Conservation (phyloP, 495 filamentous ascomycete species). For the Extremus antarcticus region DNA sequence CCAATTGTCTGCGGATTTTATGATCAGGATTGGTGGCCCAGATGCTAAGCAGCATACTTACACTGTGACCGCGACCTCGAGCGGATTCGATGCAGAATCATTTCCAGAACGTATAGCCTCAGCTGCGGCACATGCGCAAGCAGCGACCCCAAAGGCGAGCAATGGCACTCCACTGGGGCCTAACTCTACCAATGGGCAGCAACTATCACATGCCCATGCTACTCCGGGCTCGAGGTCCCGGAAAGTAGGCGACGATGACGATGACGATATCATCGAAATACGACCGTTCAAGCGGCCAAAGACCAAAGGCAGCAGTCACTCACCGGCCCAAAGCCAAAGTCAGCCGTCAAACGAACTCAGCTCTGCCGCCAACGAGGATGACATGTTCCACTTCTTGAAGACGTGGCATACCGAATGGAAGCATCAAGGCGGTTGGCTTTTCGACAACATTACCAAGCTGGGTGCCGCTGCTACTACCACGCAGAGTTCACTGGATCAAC, state of each 20-base stretch:
- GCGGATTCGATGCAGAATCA: background rate
- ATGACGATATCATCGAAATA: slow-evolving; percentile 7
- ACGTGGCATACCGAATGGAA: slow-evolving; percentile 25
- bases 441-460: slow-evolving; percentile 7
- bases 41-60: slow-evolving; percentile 9
- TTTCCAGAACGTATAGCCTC: background rate
- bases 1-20: slow-evolving; percentile 10
- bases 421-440: slow-evolving; percentile 23
- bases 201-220: background rate
- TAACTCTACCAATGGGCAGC: background rate
- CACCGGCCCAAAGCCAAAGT: background rate
- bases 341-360: background rate
- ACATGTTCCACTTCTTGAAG: slow-evolving; percentile 5
- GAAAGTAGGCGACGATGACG: background rate
- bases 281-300: background rate
- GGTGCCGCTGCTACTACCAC: background rate
- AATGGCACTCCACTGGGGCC: background rate
- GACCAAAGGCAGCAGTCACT: background rate
- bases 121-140: background rate
- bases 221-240: background rate
- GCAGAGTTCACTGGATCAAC: background rate
- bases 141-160: background rate
- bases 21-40: background rate
- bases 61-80: slow-evolving; percentile 4
- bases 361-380: background rate